Evolutionary conservation across 164 flowering plant species (phyloP), one percentile per base, ranked within the genome.

Genomic region (Macadamia tetraphylla): DNA sequence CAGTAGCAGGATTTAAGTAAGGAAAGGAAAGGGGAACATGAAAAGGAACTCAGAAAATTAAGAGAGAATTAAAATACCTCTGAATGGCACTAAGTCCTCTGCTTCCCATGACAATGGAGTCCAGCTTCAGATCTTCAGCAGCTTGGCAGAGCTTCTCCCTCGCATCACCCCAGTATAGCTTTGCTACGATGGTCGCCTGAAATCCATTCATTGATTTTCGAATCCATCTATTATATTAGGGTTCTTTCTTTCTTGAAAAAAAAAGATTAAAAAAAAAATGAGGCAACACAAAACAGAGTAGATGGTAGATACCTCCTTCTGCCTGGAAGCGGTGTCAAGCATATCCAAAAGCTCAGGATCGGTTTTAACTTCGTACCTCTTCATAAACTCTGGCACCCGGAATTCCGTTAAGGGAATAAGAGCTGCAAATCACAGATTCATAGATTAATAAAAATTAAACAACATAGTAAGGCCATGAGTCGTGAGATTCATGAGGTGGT

Each of bases 121-220:
- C 81, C 40, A 88, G 75, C 73, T 82, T 77, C 75, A 82, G 60
- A 63, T 83, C 82, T 42, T 57, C 81, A 58, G 72, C 77, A 6
- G 90, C 85, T 8, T 70, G 79, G 44, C 78, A 76, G 0, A 88
- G 74, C 69, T 81, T 84, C 68, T 88, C 92, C 66, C 92, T 82
- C 6, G 92, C 81, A 78, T 88, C 90, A 9, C 97, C 95, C 93
- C 90, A 88, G 62, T 88, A 89, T 29, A 91, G 42, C 65, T 91
- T 91, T 9, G 82, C 48, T 7, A 89, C 81, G 29, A 88, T 66
- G 0, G 49, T 77, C 51, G 81, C 72, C 97, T 89, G 31, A 35
- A 35, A 35, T 35, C 40, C 40, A 35, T 35, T 35, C 23, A 23
- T 23, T 23, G 23, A 23, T 23, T 23, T 23, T 23, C 23, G 23